phyloP scores from a whole-genome alignment of 2,329 filamentous ascomycete genomes.

The Cladosporium sp. region DNA sequence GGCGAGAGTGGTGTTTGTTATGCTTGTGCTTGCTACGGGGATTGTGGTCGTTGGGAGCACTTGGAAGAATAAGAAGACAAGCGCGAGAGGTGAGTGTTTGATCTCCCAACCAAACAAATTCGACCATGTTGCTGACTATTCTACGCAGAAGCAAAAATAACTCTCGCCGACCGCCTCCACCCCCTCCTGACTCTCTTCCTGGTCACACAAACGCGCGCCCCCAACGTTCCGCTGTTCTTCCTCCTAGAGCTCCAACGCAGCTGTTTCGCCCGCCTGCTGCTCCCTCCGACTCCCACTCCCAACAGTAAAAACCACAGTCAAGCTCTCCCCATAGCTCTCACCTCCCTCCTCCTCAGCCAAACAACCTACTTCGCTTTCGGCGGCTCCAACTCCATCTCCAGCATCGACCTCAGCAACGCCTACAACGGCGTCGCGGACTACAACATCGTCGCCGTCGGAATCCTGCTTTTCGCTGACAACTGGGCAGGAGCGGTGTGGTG shows the following conservation, averaged over 20 bases:
- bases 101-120: not conserved
- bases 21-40: slow-evolving; percentile 28
- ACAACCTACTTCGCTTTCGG: slow-evolving; percentile 84
- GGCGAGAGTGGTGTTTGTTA: slow-evolving; percentile 33
- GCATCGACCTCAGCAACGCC: slow-evolving; percentile 86
- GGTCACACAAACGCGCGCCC: slow-evolving; percentile 76
- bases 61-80: not conserved
- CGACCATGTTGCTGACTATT: not conserved
- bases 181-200: slow-evolving; percentile 71
- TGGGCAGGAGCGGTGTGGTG: slow-evolving; percentile 92
- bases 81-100: not conserved
- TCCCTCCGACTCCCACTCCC: not conserved
- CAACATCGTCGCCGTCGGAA: slow-evolving; percentile 71
- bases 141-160: slow-evolving; percentile 4
- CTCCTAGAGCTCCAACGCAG: slow-evolving; percentile 58
- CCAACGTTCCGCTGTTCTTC: slow-evolving; percentile 80
- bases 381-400: slow-evolving; percentile 89
- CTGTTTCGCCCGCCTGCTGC: not conserved
- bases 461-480: slow-evolving; percentile 80
- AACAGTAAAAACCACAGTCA: not conserved
- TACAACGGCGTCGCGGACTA: slow-evolving; percentile 88
- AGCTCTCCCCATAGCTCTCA: slow-evolving; percentile 47
- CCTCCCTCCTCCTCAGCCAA: slow-evolving; percentile 68
- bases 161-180: slow-evolving; percentile 42
- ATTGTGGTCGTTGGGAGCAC: slow-evolving; percentile 19